phyloP scores from a whole-genome alignment of 1,139 yeast genomes.

The Kluyveromyces sp. region DNA sequence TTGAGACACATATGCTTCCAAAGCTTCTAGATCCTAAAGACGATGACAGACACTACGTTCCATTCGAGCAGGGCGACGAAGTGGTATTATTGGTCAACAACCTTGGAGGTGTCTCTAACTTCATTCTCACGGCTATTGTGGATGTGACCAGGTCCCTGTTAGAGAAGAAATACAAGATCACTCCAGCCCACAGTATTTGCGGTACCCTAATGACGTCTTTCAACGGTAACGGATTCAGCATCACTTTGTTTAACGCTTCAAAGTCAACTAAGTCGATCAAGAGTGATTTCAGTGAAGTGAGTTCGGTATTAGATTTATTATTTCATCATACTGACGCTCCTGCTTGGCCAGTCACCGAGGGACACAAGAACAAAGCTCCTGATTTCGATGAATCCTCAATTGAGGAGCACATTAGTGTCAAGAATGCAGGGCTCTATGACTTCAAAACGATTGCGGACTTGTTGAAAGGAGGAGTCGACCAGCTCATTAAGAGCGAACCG shows the following conservation, averaged over 20 bases:
- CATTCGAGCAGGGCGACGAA: constrained; percentile 56
- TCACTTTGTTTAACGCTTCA: constrained; percentile 65
- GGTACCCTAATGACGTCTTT: constrained; percentile 81
- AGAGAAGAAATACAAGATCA: constrained; percentile 43
- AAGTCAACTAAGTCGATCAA: constrained; percentile 36
- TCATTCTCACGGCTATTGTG: constrained; percentile 65
- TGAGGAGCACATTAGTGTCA: constrained; percentile 35
- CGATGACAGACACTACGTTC: constrained; percentile 63
- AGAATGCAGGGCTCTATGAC: constrained; percentile 35
- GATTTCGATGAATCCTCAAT: constrained; percentile 34
- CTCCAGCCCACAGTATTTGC: constrained; percentile 58
- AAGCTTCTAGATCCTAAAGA: constrained; percentile 51
- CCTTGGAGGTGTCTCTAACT: constrained; percentile 77
- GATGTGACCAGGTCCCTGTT: constrained; percentile 41
- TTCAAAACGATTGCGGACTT: constrained; percentile 34
- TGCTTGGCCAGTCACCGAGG: constrained; percentile 55
- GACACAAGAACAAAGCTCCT: constrained; percentile 25
- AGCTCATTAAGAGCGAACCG: constrained; percentile 57
- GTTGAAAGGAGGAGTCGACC: constrained; percentile 43
- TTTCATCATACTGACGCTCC: constrained; percentile 73
- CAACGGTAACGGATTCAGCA: constrained; percentile 85
- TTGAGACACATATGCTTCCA: constrained; percentile 45
- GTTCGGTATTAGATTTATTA: constrained; percentile 43
- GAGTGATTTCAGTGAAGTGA: constrained; percentile 34
- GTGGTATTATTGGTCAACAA: constrained; percentile 67